phyloP scores from a whole-genome alignment of 2,329 filamentous ascomycete species.

The Fusarium tupiense region DNA sequence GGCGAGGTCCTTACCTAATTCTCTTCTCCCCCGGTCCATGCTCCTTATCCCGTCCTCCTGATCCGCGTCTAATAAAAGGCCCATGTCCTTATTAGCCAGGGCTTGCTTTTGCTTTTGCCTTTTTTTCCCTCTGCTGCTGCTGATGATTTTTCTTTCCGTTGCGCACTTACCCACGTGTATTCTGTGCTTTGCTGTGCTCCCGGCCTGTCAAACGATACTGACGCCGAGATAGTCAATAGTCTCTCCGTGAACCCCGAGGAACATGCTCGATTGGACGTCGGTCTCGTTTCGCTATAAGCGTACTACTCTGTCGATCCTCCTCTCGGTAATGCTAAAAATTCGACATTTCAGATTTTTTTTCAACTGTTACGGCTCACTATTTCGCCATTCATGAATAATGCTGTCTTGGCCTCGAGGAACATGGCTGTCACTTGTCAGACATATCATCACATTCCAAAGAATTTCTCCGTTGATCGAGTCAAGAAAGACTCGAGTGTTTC shows the following conservation, averaged over 20 bases:
- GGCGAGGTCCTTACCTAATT: neutral
- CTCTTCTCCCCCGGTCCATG: conserved; percentile 10
- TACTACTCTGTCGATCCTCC: conserved; percentile 33
- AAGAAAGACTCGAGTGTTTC: neutral
- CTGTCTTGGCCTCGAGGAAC: conserved; percentile 10
- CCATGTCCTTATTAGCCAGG: conserved; percentile 19
- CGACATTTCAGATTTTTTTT: conserved; percentile 8
- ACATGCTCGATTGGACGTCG: conserved; percentile 9
- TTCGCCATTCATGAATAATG: conserved; percentile 5
- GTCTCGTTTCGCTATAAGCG: conserved; percentile 20
- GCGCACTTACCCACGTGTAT: conserved; percentile 22
- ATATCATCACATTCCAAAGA: neutral
- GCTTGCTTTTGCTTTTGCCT: neutral
- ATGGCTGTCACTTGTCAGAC: neutral
- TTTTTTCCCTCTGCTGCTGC: neutral
- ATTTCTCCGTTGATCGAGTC: neutral
- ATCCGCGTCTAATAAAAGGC: conserved; percentile 36
- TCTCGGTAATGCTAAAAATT: conserved; percentile 29
- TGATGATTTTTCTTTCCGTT: neutral
- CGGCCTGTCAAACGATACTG: conserved; percentile 27
- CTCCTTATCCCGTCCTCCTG: conserved; percentile 27
- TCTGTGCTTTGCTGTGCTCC: conserved; percentile 1
- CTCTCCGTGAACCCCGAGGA: neutral
- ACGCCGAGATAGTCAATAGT: conserved; percentile 12
- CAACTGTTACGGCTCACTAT: neutral